Evolutionary conservation across 345 rosid genomes (phyloP), one percentile per base, ranked within the genome.

Genomic region (Sisymbrium irio): DNA sequence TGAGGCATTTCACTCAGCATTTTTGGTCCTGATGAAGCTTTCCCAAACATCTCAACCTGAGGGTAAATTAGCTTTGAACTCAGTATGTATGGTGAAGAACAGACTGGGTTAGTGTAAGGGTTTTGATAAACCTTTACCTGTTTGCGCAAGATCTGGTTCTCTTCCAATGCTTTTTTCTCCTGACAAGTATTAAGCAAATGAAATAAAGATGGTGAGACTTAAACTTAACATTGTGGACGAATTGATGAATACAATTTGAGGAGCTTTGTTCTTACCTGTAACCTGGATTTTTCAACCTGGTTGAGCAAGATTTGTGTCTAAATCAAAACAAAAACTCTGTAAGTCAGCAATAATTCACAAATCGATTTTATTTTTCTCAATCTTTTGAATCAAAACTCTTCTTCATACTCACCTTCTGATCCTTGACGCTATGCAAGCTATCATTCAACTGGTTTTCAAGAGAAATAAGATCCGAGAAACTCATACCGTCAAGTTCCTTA

Each of bases 371-470:
- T 36, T 2, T 7, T 17, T 1, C 5, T 14, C 32, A 5, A 30
- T 36, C 19, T 2, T 22, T 14, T 55, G n/a, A 55, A 30, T 45
- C 13, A 18, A 18, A 36, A 9, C 30, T 46, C 45, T 36, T 18
- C 10, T 40, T 49, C 27, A 17, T 17, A 30, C 50, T 75, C 40
- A 75, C 80, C 80, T 77, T 77, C 33, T 58, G 76, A 65, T 77
- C 80, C 56, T 71, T 77, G 68, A 77, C 76, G 17, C 69, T 71
- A 10, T 64, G 76, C 59, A 77, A 71, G 77, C 76, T 71, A 15
- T 77, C 80, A n/a, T 77, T 77, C 76, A 77, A 59, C 73, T 77
- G 80, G 49, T 17, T 65, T 18, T 77, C 80, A 33, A 77, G 80
- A 65, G 72, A 18, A 8, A 77, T 65, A 20, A 77, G 76, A 58